Evolutionary conservation across 2,329 filamentous ascomycete species (phyloP), one percentile per base, ranked within the genome.

Genomic region (Neonectria magnoliae): DNA sequence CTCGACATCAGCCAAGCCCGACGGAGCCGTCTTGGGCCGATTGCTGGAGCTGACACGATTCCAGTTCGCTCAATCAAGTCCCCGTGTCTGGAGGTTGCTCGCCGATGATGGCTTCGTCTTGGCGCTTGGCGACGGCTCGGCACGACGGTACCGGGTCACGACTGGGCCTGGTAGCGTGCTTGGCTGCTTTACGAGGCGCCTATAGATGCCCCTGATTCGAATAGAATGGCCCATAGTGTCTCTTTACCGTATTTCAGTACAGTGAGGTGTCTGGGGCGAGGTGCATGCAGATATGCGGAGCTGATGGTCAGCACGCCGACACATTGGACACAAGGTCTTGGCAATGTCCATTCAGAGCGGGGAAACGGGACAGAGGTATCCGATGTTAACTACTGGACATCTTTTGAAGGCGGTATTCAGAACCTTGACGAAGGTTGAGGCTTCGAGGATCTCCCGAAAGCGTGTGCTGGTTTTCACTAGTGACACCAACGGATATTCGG

Each of bases 11-110:
- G 68, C 68, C 67, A 70, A 70, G 68, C 29, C 68, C 68, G 68
- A 68, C 53, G 41, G 57, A 68, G 53, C 58, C 68, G 68, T 31
- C 53, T 58, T 51, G 36, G 54, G 31, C 48, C 36, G 36, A 55
- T 59, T 25, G 38, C 25, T 66, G 50, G 58, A 66, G 68, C 36
- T 68, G 68, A 69, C 68, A 71, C 68, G 68, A 71, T 31, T 64
- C 57, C 47, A 29, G 41, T 25, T 60, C 18, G 59, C 44, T 61
- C 59, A 57, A 20, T 59, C 16, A 25, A 29, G 45, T 20, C 50
- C 45, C 50, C 27, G 20, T 16, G 16, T n/a, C 57, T 60, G 53
- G 60, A 60, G 45, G 42, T 33, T 60, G 47, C 9, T 54, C 16
- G 29, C 27, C 41, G 41, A 20, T 33, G 18, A 48, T 48, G 14